Percentiles rank a stretch among this genome's conserved stretches.
Evolutionary conservation across 768 basidiomycete genomes (phyloP).

Genomic region (Rhizopogon salebrosus): DNA sequence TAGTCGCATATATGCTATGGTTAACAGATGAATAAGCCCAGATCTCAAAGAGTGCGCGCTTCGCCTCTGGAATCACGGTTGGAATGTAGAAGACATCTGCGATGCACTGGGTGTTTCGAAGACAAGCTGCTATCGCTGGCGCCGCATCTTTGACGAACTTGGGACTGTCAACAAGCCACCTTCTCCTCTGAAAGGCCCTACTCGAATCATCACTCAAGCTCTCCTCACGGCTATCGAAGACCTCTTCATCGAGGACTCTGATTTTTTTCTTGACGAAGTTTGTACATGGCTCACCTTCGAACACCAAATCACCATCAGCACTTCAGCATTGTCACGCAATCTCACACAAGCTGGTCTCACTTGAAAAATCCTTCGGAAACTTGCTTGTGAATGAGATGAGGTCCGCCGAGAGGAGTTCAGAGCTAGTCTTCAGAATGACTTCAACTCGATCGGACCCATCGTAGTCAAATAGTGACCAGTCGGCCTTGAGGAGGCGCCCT

Average conservation of each 20-base stretch:
- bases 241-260: slow-evolving; percentile 10
- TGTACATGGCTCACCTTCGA: slow-evolving; percentile 15
- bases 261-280: slow-evolving; percentile 20
- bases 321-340: slow-evolving; percentile 11
- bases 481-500: no score
- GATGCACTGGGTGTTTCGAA: slow-evolving; percentile 19
- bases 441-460: no score
- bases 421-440: not conserved
- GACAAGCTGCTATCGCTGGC: slow-evolving; percentile 23
- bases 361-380: slow-evolving; percentile 12
- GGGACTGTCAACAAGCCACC: slow-evolving; percentile 11
- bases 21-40: slow-evolving; percentile 17
- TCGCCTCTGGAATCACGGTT: slow-evolving; percentile 18
- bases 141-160: slow-evolving; percentile 14
- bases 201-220: slow-evolving; percentile 12
- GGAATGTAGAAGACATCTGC: slow-evolving; percentile 13
- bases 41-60: slow-evolving; percentile 25
- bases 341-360: slow-evolving; percentile 13
- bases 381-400: slow-evolving; percentile 2
- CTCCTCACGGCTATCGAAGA: slow-evolving; percentile 16
- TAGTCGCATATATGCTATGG: slow-evolving; percentile 5
- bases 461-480: no score
- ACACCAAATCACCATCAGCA: slow-evolving; percentile 18
- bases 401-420: slow-evolving; percentile 9
- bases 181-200: slow-evolving; percentile 15